Conservation (phyloP, 2,329 filamentous ascomycete species). For the Clarireedia paspali region DNA sequence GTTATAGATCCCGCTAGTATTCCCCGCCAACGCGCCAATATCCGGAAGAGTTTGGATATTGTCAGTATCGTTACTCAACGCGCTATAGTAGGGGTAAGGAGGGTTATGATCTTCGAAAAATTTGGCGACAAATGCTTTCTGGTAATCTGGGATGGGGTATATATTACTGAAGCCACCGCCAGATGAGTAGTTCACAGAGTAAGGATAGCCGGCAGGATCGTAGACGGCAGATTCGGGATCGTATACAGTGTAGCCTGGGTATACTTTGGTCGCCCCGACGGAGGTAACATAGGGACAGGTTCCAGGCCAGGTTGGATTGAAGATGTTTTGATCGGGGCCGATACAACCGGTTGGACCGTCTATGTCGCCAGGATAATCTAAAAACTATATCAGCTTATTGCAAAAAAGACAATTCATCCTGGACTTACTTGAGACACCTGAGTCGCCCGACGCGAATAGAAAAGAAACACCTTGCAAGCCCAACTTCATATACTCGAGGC, state of each 20-base stretch:
- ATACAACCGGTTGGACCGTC: conserved; percentile 29
- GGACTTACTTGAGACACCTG: conserved; percentile 33
- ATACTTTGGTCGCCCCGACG: conserved; percentile 30
- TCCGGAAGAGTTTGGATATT: conserved; percentile 13
- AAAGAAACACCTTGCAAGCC: conserved; percentile 39
- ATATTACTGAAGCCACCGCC: conserved; percentile 41
- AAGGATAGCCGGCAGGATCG: conserved; percentile 13
- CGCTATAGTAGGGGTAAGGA: conserved; percentile 15
- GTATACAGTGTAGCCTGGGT: conserved; percentile 31
- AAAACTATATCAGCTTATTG: not conserved
- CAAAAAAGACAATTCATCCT: not conserved
- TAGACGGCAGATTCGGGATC: conserved; percentile 25
- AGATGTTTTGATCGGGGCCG: conserved; percentile 40
- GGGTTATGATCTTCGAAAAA: conserved; percentile 33
- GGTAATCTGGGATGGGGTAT: conserved; percentile 37
- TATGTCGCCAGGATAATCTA: conserved; percentile 13
- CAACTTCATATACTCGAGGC: conserved; percentile 43
- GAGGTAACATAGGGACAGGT: conserved; percentile 37
- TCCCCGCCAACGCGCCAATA: conserved; percentile 13
- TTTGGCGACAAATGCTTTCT: conserved; percentile 32
- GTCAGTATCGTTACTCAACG: conserved; percentile 12
- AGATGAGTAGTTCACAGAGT: conserved; percentile 28
- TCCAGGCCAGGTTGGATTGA: conserved; percentile 36
- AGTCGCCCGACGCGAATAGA: conserved; percentile 40
- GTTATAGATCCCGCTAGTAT: conserved; percentile 14